Base-by-base conservation (phyloP, 2,329 filamentous ascomycete species). In the Coniochaeta hoffmannii region DNA sequence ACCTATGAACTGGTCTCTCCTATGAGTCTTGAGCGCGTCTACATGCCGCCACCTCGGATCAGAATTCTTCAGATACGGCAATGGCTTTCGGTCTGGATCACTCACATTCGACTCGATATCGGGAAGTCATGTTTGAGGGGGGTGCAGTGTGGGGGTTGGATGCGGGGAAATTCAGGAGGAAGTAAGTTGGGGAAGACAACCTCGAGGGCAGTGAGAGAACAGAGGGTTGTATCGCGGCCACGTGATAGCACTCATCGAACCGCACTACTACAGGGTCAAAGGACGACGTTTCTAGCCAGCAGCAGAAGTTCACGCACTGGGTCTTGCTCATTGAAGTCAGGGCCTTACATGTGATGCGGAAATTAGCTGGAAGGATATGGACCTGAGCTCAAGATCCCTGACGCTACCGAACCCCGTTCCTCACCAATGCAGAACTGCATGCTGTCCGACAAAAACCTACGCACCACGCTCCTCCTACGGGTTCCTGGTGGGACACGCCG, bases 1-100 rank as follows among this genome's bases (percentile, higher is more conserved):
- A 87, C 88, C 79, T 72, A 91, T 90, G 65, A 97, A 84, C 70
- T 97, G 92, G 69, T 97, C 92, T 68, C 92, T 80, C 55, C 92
- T 83, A 75, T 97, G 92, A 53, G 91, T 93, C 81, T 96, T 84
- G 65, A 82, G 76, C 50, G 81, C 78, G 75, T 84, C 81, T 84
- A 51, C 28, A 22, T 24, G 10, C 31, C 17, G 22, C 11, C 15
- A 19, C 19, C 6, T n/a, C 22, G 7, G 9, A n/a, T 46, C 41
- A 46, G 41, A 26, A 15, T 8, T 15, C 11, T 28, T 11, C 41
- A 28, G 19, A 28, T 12, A 28, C 12, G 15, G 12, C 24, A 46
- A 19, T 28, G 11, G 7, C 17, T 41, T 10, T 41, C 41, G 22
- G 9, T 22, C 12, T n/a, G 22, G 12, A 15, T 26, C 31, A 53